Evolutionary conservation across 345 rosid genomes (phyloP).

Genomic region (Salix arbutifolia): DNA sequence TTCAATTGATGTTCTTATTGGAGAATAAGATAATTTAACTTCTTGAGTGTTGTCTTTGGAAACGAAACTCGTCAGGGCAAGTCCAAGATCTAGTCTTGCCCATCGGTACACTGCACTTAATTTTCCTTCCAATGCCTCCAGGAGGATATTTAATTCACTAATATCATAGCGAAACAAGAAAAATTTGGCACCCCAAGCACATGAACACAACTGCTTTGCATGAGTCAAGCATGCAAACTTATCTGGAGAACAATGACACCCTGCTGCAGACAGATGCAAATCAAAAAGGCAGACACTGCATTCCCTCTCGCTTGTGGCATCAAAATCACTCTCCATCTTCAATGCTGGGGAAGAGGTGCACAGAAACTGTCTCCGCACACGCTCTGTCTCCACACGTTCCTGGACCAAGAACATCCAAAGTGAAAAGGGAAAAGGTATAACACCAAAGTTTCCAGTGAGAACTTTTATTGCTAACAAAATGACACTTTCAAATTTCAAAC

Average conservation of each 20-base stretch:
- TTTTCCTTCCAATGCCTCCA: conserved; percentile 96
- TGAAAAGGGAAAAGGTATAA: conserved; percentile 8
- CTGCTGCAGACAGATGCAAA: conserved; percentile 96
- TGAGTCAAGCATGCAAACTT: conserved; percentile 86
- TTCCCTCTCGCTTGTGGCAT: conserved; percentile 85
- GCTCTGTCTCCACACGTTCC: conserved; percentile 85
- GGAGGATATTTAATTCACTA: conserved; percentile 77
- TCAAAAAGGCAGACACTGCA: conserved; percentile 86
- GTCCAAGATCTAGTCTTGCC: conserved; percentile 95
- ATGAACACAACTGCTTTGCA: conserved; percentile 77
- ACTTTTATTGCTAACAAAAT: conserved; percentile 1
- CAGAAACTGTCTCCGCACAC: conserved; percentile 54
- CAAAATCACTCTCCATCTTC: conserved; percentile 91
- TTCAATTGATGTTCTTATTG: conserved; percentile 31
- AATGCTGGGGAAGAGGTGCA: conserved; percentile 53
- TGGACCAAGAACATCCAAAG: conserved; percentile 19
- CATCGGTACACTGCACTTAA: conserved; percentile 90
- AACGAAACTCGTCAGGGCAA: conserved; percentile 59
- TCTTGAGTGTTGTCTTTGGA: conserved; percentile 39
- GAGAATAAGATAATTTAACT: conserved; percentile 36
- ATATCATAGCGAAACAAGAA: conserved; percentile 83
- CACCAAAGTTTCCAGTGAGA: background rate
- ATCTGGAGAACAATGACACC: conserved; percentile 89
- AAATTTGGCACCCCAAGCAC: conserved; percentile 62
- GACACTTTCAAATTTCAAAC: background rate